Evolutionary conservation across 2,329 filamentous ascomycete genomes (phyloP).

Genomic region (Plenodomus tracheiphilus): DNA sequence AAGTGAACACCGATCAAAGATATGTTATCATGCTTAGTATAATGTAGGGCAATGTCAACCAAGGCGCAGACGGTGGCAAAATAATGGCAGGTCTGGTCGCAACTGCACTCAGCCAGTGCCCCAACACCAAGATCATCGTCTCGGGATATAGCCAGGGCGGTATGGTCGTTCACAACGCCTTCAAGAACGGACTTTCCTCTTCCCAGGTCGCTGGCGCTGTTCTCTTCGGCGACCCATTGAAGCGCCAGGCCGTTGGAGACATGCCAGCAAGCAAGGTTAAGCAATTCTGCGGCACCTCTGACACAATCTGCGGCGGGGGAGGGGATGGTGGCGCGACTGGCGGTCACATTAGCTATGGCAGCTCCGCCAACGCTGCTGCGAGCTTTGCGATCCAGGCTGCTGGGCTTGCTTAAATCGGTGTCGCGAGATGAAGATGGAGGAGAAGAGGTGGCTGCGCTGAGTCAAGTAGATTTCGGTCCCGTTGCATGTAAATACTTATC

Average conservation of each 20-base stretch:
- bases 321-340: constrained; percentile 29
- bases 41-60: constrained; percentile 29
- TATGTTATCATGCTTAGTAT: constrained; percentile 1
- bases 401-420: constrained; percentile 17
- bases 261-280: constrained; percentile 24
- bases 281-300: constrained; percentile 33
- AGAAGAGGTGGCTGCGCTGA: background rate
- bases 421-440: background rate
- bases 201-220: constrained; percentile 30
- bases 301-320: constrained; percentile 30
- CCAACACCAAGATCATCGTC: constrained; percentile 36
- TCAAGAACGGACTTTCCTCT: constrained; percentile 25
- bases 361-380: constrained; percentile 30
- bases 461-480: background rate
- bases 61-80: constrained; percentile 30
- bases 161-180: constrained; percentile 40
- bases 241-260: constrained; percentile 25
- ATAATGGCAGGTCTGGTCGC: constrained; percentile 30
- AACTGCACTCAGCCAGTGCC: constrained; percentile 32
- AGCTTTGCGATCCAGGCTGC: constrained; percentile 29
- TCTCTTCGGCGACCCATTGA: constrained; percentile 38
- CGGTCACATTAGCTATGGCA: constrained; percentile 36
- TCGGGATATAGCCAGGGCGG: constrained; percentile 40
- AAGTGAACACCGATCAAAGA: constrained; percentile 3
- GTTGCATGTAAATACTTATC: constrained; percentile 10